These are phyloP conservation scores for Verbena officinalis DNA, from an alignment of 257 asterid species.

Conservation along the genomic window DNA sequence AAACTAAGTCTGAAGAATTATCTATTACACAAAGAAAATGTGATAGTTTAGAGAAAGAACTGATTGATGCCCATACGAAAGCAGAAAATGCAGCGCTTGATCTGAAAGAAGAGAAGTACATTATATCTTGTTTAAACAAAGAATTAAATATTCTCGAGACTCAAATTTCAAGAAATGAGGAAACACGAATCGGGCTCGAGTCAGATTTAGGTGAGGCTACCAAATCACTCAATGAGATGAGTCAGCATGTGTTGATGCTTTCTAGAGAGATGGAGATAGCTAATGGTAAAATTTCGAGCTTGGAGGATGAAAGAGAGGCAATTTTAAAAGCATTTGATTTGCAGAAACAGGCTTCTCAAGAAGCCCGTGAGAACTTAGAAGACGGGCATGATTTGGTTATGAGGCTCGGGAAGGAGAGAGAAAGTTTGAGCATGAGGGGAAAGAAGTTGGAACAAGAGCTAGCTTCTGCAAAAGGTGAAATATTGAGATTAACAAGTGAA, in stretches of 20 bases:
- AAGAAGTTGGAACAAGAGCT: slow-evolving; percentile 64
- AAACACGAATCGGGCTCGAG: slow-evolving; percentile 52
- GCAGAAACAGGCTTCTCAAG: slow-evolving; percentile 50
- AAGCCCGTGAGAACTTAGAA: slow-evolving; percentile 63
- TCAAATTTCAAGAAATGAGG: slow-evolving; percentile 44
- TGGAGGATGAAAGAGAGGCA: slow-evolving; percentile 55
- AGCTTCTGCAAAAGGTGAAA: slow-evolving; percentile 83
- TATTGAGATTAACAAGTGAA: slow-evolving; percentile 54
- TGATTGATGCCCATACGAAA: slow-evolving; percentile 46
- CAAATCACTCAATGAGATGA: slow-evolving; percentile 57
- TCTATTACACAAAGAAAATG: slow-evolving; percentile 41
- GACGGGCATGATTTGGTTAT: slow-evolving; percentile 65
- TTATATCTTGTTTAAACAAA: slow-evolving; percentile 40
- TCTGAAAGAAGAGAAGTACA: slow-evolving; percentile 53
- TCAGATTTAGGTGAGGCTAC: slow-evolving; percentile 56
- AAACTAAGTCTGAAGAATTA: slow-evolving; percentile 46
- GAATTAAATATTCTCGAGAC: slow-evolving; percentile 54
- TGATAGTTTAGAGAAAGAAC: slow-evolving; percentile 56
- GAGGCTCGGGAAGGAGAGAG: slow-evolving; percentile 71
- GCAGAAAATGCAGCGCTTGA: slow-evolving; percentile 45
- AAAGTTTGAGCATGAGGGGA: slow-evolving; percentile 53
- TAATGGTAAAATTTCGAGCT: slow-evolving; percentile 43
- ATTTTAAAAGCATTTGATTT: slow-evolving; percentile 47
- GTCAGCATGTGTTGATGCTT: slow-evolving; percentile 45
- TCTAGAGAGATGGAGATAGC: slow-evolving; percentile 57